Percentiles rank a stretch among this genome's conserved stretches.
Conservation (phyloP, 2,329 filamentous ascomycete genomes). For the Furcasterigmium furcatum region DNA sequence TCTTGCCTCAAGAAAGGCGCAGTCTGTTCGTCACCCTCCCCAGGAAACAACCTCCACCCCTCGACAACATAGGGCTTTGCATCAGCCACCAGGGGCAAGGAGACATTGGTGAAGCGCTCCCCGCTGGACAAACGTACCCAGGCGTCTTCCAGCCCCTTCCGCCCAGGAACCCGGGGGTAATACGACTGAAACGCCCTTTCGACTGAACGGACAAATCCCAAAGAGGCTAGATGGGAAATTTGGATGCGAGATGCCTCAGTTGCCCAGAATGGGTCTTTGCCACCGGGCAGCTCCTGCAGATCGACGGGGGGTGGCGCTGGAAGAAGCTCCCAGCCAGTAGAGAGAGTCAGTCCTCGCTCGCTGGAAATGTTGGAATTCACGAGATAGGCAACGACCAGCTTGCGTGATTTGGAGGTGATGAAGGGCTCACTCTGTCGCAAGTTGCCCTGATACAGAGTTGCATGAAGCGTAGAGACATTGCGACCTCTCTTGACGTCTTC, state of each 20-base stretch:
- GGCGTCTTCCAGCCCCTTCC: conserved; percentile 43
- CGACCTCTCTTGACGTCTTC: conserved; percentile 38
- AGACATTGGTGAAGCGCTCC: conserved; percentile 60
- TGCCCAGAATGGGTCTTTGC: conserved; percentile 25
- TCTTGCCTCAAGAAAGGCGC: conserved; percentile 27
- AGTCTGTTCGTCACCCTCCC: conserved; percentile 19
- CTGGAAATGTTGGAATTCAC: conserved; percentile 29
- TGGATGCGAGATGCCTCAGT: too few species aligned
- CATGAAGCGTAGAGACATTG: conserved; percentile 35
- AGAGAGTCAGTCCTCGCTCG: conserved; percentile 22
- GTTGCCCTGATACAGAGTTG: conserved; percentile 35
- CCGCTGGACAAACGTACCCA: conserved; percentile 63
- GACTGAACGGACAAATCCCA: conserved; percentile 18
- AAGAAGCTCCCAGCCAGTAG: conserved; percentile 6
- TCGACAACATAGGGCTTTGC: conserved; percentile 67
- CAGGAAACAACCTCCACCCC: conserved; percentile 34
- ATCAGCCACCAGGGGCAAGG: conserved; percentile 65
- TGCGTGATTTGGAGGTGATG: conserved; percentile 25
- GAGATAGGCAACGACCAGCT: conserved; percentile 31
- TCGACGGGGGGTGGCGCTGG: conserved; percentile 16
- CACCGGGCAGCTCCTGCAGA: conserved; percentile 17
- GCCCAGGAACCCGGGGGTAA: conserved; percentile 6
- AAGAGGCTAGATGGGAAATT: too few species aligned
- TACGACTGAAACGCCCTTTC: conserved; percentile 21
- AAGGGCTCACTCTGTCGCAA: conserved; percentile 28